Conservation (phyloP, 441 rosid genomes). For the Jatropha multifida region DNA sequence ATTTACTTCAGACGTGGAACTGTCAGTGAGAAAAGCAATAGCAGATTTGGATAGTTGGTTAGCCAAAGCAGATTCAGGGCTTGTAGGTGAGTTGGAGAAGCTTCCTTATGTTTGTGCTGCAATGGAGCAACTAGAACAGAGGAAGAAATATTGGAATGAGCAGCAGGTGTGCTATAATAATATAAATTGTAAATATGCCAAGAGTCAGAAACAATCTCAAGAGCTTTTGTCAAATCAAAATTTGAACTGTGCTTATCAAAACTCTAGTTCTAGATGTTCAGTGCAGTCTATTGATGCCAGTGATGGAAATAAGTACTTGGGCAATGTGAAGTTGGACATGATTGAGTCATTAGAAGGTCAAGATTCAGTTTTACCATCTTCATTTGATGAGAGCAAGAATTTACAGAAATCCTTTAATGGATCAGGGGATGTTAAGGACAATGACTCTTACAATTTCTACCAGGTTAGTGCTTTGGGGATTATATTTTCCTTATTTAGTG, state of each 20-base stretch:
- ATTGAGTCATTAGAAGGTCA: slow-evolving; percentile 39
- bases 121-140: slow-evolving; percentile 72
- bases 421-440: slow-evolving; percentile 47
- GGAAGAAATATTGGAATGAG: slow-evolving; percentile 81
- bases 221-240: slow-evolving; percentile 27
- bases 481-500: background rate
- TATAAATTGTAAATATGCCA: slow-evolving; percentile 28
- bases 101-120: slow-evolving; percentile 94
- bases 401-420: slow-evolving; percentile 34
- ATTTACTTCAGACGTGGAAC: slow-evolving; percentile 79
- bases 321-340: slow-evolving; percentile 30
- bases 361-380: slow-evolving; percentile 39
- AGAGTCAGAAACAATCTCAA: slow-evolving; percentile 28
- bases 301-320: slow-evolving; percentile 31
- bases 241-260: slow-evolving; percentile 32
- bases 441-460: slow-evolving; percentile 69
- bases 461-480: slow-evolving; percentile 57
- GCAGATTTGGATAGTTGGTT: slow-evolving; percentile 90
- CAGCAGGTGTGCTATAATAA: slow-evolving; percentile 35
- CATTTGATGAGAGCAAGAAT: slow-evolving; percentile 42
- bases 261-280: slow-evolving; percentile 26
- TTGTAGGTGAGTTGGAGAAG: slow-evolving; percentile 85
- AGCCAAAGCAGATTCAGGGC: slow-evolving; percentile 83
- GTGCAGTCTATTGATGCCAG: slow-evolving; percentile 25
- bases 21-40: slow-evolving; percentile 83